Base-by-base conservation (phyloP, 1,284 basidiomycete species). In the Sphagnurus paluster region DNA sequence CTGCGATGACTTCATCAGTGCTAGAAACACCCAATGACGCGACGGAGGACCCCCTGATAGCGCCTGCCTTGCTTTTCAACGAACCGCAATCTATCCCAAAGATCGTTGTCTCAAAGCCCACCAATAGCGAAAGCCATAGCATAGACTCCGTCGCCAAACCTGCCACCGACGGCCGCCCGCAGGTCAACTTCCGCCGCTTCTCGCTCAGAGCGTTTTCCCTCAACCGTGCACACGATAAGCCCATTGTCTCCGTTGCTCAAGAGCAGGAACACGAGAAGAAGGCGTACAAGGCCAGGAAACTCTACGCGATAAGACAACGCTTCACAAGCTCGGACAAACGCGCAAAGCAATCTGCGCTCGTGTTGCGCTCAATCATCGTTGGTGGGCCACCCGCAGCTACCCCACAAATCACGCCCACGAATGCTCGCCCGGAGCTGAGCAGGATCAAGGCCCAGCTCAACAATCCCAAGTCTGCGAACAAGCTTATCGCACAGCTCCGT, bases 381-480 rank as follows among this genome's bases (percentile, higher is more conserved):
- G 88, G n/a, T n/a, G n/a, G 87, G 1, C 69, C 75, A 9, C 64
- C 68, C 21, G 55, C 67, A 21, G 54, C 62, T 21, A 59, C 65
- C 3, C 64, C 72, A 8, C 66, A 65, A 52, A 64, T 73, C 42
- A 64, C 68, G 11, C 70, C 68, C 48, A 52, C 63, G 20, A 49
- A 71, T 16, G 72, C 79, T 17, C 74, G 69, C 52, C 69, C 76
- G 10, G 75, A 81, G 57, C 59, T 87, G 47, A 78, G 69, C 59
- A 86, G 83, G 62, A 75, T 85, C 62, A 92, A 89, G 67, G 72
- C 80, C 10, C 77, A 83, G 65, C 76, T 90, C 16, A 68, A 80
- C 53, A 61, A 82, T 36, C 79, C 83, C 19, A 82, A 83, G 62
- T 69, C 75, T 13, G 88, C 87, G 20, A 80, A 81, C 60, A 81